Evolutionary conservation across 140 eudicot species (phyloP).

Genomic region (Erigeron philadelphicus): DNA sequence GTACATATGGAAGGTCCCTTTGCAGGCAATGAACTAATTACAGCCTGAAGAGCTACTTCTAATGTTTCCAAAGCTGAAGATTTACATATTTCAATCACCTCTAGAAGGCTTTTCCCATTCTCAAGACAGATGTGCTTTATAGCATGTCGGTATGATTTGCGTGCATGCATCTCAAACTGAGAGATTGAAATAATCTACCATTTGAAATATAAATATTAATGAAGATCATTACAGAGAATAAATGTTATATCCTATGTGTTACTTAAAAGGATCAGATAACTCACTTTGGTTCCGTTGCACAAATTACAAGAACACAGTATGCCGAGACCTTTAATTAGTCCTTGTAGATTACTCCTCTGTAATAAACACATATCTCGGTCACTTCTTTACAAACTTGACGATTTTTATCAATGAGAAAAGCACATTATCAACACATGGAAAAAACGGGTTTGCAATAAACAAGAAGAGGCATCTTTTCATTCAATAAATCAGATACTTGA

Average conservation of each 20-base stretch:
- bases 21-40: constrained; percentile 66
- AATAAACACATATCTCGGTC: constrained; percentile 15
- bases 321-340: constrained; percentile 59
- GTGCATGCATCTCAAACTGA: constrained; percentile 84
- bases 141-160: constrained; percentile 67
- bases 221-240: not conserved
- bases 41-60: constrained; percentile 51
- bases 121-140: constrained; percentile 68
- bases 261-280: constrained; percentile 19
- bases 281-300: constrained; percentile 62
- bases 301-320: constrained; percentile 63
- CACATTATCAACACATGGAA: not conserved
- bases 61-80: constrained; percentile 41
- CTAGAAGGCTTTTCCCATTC: constrained; percentile 81
- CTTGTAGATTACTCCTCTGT: constrained; percentile 49
- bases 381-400: not conserved
- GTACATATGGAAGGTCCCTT: constrained; percentile 54
- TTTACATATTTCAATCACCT: constrained; percentile 65
- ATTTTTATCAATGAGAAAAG: not conserved
- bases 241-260: not conserved
- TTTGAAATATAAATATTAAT: not conserved
- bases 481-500: not conserved
- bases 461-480: not conserved
- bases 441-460: not conserved
- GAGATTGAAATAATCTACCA: constrained; percentile 69